Evolutionary conservation across 768 basidiomycete genomes (phyloP).

Genomic region (Suillus alpinus): DNA sequence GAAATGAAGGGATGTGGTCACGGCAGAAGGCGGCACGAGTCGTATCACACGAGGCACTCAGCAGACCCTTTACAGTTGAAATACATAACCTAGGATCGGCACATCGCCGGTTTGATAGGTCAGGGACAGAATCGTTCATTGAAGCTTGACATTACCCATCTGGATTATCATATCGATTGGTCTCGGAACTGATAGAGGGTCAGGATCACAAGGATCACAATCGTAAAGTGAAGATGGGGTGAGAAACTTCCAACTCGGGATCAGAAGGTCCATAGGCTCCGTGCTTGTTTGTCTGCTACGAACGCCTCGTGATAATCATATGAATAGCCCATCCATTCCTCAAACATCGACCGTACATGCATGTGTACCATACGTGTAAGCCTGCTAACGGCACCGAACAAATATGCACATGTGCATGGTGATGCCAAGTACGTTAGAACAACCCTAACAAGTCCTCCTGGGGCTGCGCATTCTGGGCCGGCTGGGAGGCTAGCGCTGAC

Average conservation of each 20-base stretch:
- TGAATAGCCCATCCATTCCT: neutral
- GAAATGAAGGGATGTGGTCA: neutral
- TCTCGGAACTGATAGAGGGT: neutral
- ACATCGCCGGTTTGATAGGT: neutral
- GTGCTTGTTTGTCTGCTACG: neutral
- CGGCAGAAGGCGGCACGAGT: neutral
- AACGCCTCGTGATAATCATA: neutral
- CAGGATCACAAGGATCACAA: neutral
- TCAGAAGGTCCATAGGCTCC: too few relatives aligned
- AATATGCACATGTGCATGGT: neutral
- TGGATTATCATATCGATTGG: neutral
- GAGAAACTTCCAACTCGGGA: neutral
- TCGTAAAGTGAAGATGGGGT: neutral
- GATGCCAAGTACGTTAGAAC: constrained; percentile 34
- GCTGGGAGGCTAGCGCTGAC: constrained; percentile 4
- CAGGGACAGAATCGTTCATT: neutral
- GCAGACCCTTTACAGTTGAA: neutral
- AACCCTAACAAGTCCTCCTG: constrained; percentile 56
- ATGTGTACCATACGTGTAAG: neutral
- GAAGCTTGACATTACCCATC: neutral
- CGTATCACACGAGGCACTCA: neutral
- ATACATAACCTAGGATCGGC: too few relatives aligned
- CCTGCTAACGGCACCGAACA: neutral
- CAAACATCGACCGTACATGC: neutral
- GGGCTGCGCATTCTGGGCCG: constrained; percentile 26